These are phyloP conservation scores for Helichrysum umbraculigerum DNA, from an alignment of 129 eudicot species.

Conservation along the genomic window DNA sequence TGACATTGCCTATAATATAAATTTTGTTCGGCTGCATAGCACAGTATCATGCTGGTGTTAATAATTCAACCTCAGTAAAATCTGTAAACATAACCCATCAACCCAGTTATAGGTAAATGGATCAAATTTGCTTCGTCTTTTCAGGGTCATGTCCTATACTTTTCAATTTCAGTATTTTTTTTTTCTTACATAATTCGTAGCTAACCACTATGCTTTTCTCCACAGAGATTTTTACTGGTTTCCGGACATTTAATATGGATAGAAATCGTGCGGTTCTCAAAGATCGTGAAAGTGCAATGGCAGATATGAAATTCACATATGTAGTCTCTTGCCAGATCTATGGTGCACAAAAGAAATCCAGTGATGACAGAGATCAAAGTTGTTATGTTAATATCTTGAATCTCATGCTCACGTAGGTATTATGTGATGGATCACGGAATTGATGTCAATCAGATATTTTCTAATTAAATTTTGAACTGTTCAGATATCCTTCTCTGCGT, in stretches of 20 bases:
- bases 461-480: conserved; percentile 14
- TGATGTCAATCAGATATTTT: not conserved
- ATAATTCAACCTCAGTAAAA: not conserved
- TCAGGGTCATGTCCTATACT: not conserved
- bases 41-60: not conserved
- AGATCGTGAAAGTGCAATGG: conserved; percentile 81
- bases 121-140: not conserved
- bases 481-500: conserved; percentile 93
- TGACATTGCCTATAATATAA: too few relatives aligned
- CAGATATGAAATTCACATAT: conserved; percentile 95
- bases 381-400: conserved; percentile 78
- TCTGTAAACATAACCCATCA: not conserved
- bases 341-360: conserved; percentile 93
- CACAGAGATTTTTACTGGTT: conserved; percentile 86
- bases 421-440: not conserved
- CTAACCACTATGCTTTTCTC: conserved; percentile 26
- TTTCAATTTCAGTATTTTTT: not conserved
- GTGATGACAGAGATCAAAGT: conserved; percentile 61
- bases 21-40: too few relatives aligned
- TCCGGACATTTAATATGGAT: conserved; percentile 61
- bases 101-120: not conserved
- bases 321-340: conserved; percentile 97
- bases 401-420: conserved; percentile 76
- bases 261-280: conserved; percentile 42
- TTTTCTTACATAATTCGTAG: conserved; percentile 9